A percentile compares a stretch with the other conserved stretches of the same genome.
Conservation (phyloP, 352 stramenopile genomes). For the Pythium aristosporum region DNA sequence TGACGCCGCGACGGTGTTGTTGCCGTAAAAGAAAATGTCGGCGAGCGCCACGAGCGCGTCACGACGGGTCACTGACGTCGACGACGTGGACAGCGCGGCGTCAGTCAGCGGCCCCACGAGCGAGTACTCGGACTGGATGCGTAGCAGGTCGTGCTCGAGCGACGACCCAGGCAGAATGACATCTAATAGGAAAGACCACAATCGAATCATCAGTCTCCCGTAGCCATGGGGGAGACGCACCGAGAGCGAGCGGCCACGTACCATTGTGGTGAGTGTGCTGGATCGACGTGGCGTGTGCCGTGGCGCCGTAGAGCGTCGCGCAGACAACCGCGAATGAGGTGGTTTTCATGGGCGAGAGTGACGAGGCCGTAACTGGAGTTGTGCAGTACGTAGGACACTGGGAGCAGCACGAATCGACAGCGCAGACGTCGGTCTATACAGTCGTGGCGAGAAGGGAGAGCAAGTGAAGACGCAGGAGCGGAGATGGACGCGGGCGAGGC, state of each 20-base stretch:
- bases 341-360: conserved; percentile 9
- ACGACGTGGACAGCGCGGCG: conserved; percentile 35
- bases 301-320: conserved; percentile 8
- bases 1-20: conserved; percentile 50
- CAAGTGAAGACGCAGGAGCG: neutral
- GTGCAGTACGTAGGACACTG: neutral
- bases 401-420: neutral
- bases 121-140: conserved; percentile 33
- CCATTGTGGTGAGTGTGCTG: conserved; percentile 15
- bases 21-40: conserved; percentile 80
- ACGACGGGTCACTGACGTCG: conserved; percentile 35
- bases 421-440: neutral
- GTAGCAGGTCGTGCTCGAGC: conserved; percentile 28
- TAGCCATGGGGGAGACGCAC: neutral
- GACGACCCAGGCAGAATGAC: conserved; percentile 21
- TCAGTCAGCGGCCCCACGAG: conserved; percentile 41
- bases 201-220: neutral
- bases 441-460: neutral
- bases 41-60: conserved; percentile 67
- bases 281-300: conserved; percentile 1
- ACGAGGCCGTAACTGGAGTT: neutral
- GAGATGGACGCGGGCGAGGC: neutral
- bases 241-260: neutral
- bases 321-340: neutral
- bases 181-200: neutral